Evolutionary conservation across 1,284 basidiomycete genomes (phyloP).

Genomic region (Kalmanozyma brasiliensis): DNA sequence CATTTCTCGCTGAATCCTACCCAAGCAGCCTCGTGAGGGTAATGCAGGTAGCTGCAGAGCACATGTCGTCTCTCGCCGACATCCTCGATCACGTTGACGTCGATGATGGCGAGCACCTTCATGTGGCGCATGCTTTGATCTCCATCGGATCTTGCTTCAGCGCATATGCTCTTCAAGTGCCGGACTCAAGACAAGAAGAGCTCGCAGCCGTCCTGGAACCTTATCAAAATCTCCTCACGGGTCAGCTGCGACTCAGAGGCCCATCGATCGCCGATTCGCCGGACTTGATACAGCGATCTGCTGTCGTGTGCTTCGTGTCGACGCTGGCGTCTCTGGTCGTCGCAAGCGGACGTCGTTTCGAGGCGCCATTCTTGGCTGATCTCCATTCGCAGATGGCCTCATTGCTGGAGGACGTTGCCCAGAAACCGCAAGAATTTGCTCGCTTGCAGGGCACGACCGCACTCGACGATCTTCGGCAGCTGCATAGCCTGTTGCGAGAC

Average conservation of each 20-base stretch:
- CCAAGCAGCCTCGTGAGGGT: slow-evolving; percentile 7
- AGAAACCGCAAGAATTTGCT: neutral
- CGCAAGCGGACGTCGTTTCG: slow-evolving; percentile 11
- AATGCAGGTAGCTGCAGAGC: slow-evolving; percentile 26
- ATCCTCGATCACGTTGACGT: slow-evolving; percentile 5
- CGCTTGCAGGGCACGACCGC: neutral
- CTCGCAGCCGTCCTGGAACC: slow-evolving; percentile 19
- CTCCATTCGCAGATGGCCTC: slow-evolving; percentile 12
- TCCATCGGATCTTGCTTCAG: slow-evolving; percentile 21
- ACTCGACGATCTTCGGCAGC: neutral
- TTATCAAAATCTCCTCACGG: slow-evolving; percentile 18
- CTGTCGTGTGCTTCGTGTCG: slow-evolving; percentile 13
- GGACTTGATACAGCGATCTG: neutral
- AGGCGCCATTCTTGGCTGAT: slow-evolving; percentile 4
- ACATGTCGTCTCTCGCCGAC: slow-evolving; percentile 25
- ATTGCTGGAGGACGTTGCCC: neutral
- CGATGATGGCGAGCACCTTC: neutral
- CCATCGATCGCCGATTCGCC: neutral
- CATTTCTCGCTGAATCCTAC: slow-evolving; percentile 17
- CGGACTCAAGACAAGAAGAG: neutral
- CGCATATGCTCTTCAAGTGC: slow-evolving; percentile 6
- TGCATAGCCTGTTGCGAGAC: slow-evolving; percentile 8
- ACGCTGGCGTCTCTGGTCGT: slow-evolving; percentile 4
- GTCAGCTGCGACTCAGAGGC: slow-evolving; percentile 12
- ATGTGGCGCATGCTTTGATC: neutral